Evolutionary conservation across 768 basidiomycete genomes (phyloP).

Genomic region (Omphalotus guepiniiformis): DNA sequence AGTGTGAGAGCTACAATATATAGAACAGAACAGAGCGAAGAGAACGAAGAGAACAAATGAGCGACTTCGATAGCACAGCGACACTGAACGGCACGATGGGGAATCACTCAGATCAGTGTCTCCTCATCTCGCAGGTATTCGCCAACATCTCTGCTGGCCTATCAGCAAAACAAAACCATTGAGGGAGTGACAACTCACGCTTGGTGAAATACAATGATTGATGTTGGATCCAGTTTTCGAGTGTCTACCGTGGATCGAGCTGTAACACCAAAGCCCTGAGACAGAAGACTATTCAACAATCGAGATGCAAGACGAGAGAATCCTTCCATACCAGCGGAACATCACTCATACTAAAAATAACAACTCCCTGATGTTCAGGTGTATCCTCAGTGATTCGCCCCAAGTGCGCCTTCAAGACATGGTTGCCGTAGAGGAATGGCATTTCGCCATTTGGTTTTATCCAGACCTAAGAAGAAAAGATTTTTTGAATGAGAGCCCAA

Average conservation of each 20-base stretch:
- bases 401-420: slow-evolving; percentile 97
- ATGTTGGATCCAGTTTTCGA: slow-evolving; percentile 93
- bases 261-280: slow-evolving; percentile 95
- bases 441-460: slow-evolving; percentile 99
- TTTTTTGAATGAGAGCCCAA: neutral
- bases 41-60: neutral
- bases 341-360: slow-evolving; percentile 95
- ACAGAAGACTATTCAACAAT: neutral
- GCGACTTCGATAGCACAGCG: slow-evolving; percentile 42
- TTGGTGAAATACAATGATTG: slow-evolving; percentile 98
- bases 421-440: slow-evolving; percentile 98
- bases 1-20: slow-evolving; percentile 15
- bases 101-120: slow-evolving; percentile 14
- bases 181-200: slow-evolving; percentile 50
- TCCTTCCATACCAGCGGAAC: slow-evolving; percentile 69
- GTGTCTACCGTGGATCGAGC: slow-evolving; percentile 95
- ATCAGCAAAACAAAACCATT: neutral
- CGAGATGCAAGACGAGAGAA: neutral
- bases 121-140: slow-evolving; percentile 98
- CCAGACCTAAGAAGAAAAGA: slow-evolving; percentile 66
- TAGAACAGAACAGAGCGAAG: slow-evolving; percentile 3
- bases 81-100: slow-evolving; percentile 10
- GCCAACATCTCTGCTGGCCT: slow-evolving; percentile 76
- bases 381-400: slow-evolving; percentile 98
- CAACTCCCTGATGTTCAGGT: slow-evolving; percentile 97